Evolutionary conservation across 257 asterid genomes (phyloP), one percentile per base, ranked within the genome.

Genomic region (Rubia yunnanensis): DNA sequence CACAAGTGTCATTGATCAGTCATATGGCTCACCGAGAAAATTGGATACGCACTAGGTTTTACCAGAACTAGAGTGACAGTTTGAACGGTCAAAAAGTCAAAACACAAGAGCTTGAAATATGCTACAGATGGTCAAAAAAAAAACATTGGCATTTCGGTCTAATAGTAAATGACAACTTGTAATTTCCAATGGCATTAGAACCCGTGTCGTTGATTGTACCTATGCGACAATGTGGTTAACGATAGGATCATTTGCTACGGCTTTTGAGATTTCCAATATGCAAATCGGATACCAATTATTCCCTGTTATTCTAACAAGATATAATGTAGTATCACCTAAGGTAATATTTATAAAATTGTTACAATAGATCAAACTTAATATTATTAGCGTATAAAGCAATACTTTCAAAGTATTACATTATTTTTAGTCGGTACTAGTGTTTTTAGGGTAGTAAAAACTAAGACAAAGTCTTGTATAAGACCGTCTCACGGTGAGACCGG

Each of bases 221-320:
- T n/a, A 49, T 68, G 70, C 35, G 65, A 62, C 64, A 48, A 20
- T 68, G 73, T 54, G 59, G 46, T 31, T 68, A 52, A 63, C 48
- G 2, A 39, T 10, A 39, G 17, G 58, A 73, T 68, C 70, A 54
- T 57, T 44, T 13, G 14, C n/a, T 44, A 4, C 4, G 60, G 53
- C 44, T 68, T 68, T 73, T 57, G 32, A 55, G 56, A 44, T 41
- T 62, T 73, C 62, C 69, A 73, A 67, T 30, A 31, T 35, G 63
- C 55, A 38, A 59, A 63, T 32, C 36, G 36, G 5, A 32, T 32
- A 32, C 3, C n/a, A n/a, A n/a, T n/a, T n/a, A n/a, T n/a, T n/a
- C n/a, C n/a, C n/a, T n/a, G n/a, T n/a, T n/a, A n/a, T n/a, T n/a
- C n/a, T n/a, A n/a, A n/a, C n/a, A n/a, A n/a, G n/a, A n/a, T n/a